Evolutionary conservation across 129 eudicot genomes (phyloP).

Genomic region (Saussurea involucrata): DNA sequence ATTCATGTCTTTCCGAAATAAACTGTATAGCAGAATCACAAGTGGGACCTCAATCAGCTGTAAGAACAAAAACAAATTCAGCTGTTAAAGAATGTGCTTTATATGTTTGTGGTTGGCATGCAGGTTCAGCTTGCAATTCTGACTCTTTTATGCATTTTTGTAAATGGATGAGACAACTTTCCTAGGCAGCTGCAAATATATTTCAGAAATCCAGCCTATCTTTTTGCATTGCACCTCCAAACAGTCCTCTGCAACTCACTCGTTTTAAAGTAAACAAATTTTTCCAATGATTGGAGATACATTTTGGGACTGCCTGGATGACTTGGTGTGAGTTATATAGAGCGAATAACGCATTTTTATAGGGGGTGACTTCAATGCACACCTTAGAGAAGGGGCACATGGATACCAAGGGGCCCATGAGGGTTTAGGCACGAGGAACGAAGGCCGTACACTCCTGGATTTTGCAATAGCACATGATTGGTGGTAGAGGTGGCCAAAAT

Average conservation of each 20-base stretch:
- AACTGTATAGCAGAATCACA: conserved; percentile 49
- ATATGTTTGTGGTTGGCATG: background rate
- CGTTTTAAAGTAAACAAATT: background rate
- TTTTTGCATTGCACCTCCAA: background rate
- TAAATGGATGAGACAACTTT: background rate
- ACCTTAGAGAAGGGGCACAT: background rate
- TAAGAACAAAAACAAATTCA: conserved; percentile 20
- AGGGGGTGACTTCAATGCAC: too few species aligned
- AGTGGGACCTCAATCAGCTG: conserved; percentile 59
- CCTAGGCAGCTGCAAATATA: background rate
- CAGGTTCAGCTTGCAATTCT: background rate
- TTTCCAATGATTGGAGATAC: background rate
- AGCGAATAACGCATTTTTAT: too few species aligned
- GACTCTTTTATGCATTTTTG: background rate
- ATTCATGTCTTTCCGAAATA: conserved; percentile 42
- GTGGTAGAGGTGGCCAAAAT: too few species aligned
- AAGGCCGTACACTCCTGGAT: background rate
- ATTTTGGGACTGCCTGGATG: too few species aligned
- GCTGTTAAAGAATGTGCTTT: background rate
- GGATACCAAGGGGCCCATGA: background rate
- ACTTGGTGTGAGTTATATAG: too few species aligned
- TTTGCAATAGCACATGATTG: background rate
- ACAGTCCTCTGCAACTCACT: background rate
- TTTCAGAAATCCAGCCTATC: background rate
- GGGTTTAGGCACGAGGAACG: background rate